A percentile compares a stretch with the other conserved stretches of the same genome.
Evolutionary conservation across 805 yeast genomes (phyloP).

Genomic region (Priceomyces carsonii): DNA sequence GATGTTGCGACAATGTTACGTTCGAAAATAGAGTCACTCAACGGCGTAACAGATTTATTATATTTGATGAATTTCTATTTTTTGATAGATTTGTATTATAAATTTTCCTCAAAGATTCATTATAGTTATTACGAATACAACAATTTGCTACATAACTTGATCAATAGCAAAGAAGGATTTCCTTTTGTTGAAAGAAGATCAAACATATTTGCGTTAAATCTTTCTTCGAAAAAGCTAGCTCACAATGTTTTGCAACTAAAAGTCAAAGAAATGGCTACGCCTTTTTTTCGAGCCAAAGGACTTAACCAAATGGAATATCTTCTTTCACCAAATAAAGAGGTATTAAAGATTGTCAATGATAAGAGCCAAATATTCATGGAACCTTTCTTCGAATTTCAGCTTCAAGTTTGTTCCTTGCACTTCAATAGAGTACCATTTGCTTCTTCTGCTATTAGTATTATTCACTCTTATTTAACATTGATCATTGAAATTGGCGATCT

Average conservation of each 20-base stretch:
- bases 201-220: slow-evolving; percentile 4
- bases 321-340: slow-evolving; percentile 22
- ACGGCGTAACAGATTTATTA: slow-evolving; percentile 22
- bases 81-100: slow-evolving; percentile 19
- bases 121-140: slow-evolving; percentile 31
- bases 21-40: slow-evolving; percentile 15
- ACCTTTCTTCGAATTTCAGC: slow-evolving; percentile 9
- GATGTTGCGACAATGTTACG: slow-evolving; percentile 18
- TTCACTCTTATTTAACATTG: slow-evolving; percentile 17
- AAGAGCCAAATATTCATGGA: slow-evolving; percentile 8
- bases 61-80: slow-evolving; percentile 29
- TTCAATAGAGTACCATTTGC: slow-evolving; percentile 17
- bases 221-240: slow-evolving; percentile 18
- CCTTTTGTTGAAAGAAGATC: slow-evolving; percentile 16
- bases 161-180: slow-evolving; percentile 18
- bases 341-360: slow-evolving; percentile 18
- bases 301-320: slow-evolving; percentile 24
- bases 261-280: slow-evolving; percentile 23
- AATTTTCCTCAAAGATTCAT: slow-evolving; percentile 15
- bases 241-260: slow-evolving; percentile 29
- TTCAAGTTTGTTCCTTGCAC: slow-evolving; percentile 19
- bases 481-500: slow-evolving; percentile 14
- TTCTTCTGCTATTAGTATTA: slow-evolving; percentile 12
- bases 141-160: slow-evolving; percentile 20
- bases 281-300: slow-evolving; percentile 30